Base-by-base conservation (phyloP, 129 eudicot genomes). In the Smallanthus sonchifolius region DNA sequence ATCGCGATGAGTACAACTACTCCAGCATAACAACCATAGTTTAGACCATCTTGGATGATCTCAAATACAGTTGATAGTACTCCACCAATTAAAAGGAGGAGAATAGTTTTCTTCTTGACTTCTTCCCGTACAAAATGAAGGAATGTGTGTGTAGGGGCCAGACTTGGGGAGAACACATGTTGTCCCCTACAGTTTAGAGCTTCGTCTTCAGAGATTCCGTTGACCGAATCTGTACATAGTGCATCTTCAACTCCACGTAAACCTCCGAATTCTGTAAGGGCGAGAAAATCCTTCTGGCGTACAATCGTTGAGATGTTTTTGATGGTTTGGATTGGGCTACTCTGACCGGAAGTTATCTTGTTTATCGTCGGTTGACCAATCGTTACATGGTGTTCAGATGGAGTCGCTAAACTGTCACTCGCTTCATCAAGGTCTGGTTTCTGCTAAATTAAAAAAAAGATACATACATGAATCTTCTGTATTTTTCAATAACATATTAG, bases 11-110 rank as follows among this genome's bases (percentile, higher is more conserved):
- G 17, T 24, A 85, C 13, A 15, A 81, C 40, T 28, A 37, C 81
- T 17, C 82, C 84, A 64, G 81, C 83, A 35, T 65, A 3, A 73
- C 77, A 85, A 51, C 84, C 89, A 16, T 47, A 34, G 7, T 65
- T 5, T 37, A 16, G 24, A 9, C 85, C 85, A 38, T 84, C 83
- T 65, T 84, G 64, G 36, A 17, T 8, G 67, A 84, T 69, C 30
- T 75, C 85, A 57, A 77, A 57, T 28, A 20, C 64, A 24, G 78
- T 65, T 70, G 85, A 74, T n/a, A 81, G 19, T 28, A 11, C 43
- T 20, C 68, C 88, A 45, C 67, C 78, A 6, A 69, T 2, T 2
- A 6, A 55, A 43, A 81, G 76, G 14, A 84, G 81, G 20, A 47
- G 36, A 2, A 45, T 28, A 10, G 76, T 64, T 48, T 4, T 57